Percentiles rank a stretch among this genome's conserved stretches.
Conservation (phyloP, 768 basidiomycete species). For the Termitomyces titanicus region DNA sequence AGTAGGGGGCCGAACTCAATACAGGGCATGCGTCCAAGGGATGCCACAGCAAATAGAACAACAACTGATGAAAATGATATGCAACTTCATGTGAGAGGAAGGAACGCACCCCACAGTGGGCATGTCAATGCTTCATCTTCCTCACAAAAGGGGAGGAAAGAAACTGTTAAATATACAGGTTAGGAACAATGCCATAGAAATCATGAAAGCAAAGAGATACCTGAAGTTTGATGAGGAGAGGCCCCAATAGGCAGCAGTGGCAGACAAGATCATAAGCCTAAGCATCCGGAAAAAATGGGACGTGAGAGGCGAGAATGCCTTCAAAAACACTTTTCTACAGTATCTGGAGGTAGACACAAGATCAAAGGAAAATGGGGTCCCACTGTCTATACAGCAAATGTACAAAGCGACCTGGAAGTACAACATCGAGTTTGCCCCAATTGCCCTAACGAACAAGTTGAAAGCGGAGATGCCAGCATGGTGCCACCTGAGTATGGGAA, state of each 20-base stretch:
- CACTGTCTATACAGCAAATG: too few species aligned
- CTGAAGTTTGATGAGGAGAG: neutral
- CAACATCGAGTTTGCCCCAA: too few species aligned
- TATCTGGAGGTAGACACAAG: neutral
- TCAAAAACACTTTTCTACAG: neutral
- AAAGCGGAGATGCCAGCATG: too few species aligned
- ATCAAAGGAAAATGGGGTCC: neutral
- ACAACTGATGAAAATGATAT: neutral
- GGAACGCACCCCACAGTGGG: constrained; percentile 11
- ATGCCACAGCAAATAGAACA: constrained; percentile 27
- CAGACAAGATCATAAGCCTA: constrained; percentile 17
- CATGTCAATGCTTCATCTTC: constrained; percentile 13
- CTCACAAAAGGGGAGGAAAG: neutral
- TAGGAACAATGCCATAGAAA: constrained; percentile 23
- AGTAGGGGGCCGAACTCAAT: constrained; percentile 17
- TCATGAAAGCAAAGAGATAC: constrained; percentile 23
- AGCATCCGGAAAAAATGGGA: neutral
- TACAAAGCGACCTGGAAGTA: too few species aligned
- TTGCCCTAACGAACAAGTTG: too few species aligned
- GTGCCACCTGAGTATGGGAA: too few species aligned
- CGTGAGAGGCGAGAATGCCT: too few species aligned
- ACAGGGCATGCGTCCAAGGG: constrained; percentile 28
- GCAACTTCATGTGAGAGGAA: constrained; percentile 25
- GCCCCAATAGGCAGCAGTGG: neutral
- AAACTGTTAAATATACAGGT: constrained; percentile 18